A percentile compares a stretch with the other conserved stretches of the same genome.
Evolutionary conservation across 2,329 filamentous ascomycete genomes (phyloP).

Genomic region (Talaromyces verruculosus): DNA sequence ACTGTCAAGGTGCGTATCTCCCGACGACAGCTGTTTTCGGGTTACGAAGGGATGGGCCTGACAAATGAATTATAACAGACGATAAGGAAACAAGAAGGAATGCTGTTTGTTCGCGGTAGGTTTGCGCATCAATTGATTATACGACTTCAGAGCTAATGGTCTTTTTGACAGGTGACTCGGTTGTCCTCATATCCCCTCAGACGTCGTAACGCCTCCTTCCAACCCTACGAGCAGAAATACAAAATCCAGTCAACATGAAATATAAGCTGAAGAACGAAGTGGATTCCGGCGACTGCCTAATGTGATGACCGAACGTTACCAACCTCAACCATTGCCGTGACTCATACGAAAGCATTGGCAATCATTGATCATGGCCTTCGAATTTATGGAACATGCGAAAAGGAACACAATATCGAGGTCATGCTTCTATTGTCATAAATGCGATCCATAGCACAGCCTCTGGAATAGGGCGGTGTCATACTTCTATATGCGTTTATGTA

Average conservation of each 20-base stretch:
- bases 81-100: conserved; percentile 94
- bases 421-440: neutral
- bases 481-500: conserved; percentile 2
- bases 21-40: neutral
- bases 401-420: neutral
- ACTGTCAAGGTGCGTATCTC: conserved; percentile 63
- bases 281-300: neutral
- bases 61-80: conserved; percentile 56
- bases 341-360: conserved; percentile 2
- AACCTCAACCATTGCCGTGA: conserved; percentile 5
- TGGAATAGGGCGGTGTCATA: neutral
- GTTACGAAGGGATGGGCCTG: neutral
- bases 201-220: conserved; percentile 36
- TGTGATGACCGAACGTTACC: neutral
- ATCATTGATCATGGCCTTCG: neutral
- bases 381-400: neutral
- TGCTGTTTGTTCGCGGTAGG: conserved; percentile 95
- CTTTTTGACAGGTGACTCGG: conserved; percentile 62
- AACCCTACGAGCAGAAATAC: neutral
- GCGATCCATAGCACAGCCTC: conserved; percentile 1
- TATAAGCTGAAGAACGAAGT: neutral
- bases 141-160: neutral
- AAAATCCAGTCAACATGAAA: neutral
- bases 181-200: conserved; percentile 69
- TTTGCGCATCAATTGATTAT: conserved; percentile 20